Conservation (phyloP, 2,329 filamentous ascomycete genomes). For the Septoria petroselini region DNA sequence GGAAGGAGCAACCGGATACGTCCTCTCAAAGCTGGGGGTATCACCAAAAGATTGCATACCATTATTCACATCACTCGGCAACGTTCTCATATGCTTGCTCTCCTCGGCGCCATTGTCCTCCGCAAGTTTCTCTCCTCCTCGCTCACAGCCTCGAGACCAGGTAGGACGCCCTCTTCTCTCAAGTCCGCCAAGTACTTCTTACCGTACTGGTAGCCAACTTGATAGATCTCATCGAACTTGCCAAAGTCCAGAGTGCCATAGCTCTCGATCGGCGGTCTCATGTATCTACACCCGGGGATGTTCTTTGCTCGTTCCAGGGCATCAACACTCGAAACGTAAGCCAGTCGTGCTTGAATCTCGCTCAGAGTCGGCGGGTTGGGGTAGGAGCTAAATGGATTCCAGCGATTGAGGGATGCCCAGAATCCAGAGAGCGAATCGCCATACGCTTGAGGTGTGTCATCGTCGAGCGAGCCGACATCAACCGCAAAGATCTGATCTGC, state of each 20-base stretch:
- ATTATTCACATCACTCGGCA: not conserved
- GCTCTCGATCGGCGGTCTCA: constrained; percentile 88
- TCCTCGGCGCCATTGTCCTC: constrained; percentile 52
- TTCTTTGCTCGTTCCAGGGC: constrained; percentile 90
- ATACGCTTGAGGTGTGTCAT: constrained; percentile 85
- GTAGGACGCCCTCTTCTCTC: constrained; percentile 73
- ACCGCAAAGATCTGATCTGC: constrained; percentile 93
- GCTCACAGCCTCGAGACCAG: constrained; percentile 49
- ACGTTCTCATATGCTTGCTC: constrained; percentile 45
- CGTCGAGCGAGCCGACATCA: constrained; percentile 89
- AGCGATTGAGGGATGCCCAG: constrained; percentile 92
- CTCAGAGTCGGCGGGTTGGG: constrained; percentile 92
- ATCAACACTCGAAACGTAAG: constrained; percentile 92
- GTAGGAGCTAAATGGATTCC: constrained; percentile 88
- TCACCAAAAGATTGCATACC: not conserved
- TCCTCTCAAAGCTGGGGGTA: constrained; percentile 7
- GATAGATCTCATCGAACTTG: constrained; percentile 96
- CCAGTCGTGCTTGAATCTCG: constrained; percentile 91
- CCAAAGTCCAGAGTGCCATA: constrained; percentile 95
- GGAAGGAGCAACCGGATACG: no score
- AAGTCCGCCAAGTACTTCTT: constrained; percentile 74
- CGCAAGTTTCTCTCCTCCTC: constrained; percentile 52
- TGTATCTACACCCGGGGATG: constrained; percentile 87
- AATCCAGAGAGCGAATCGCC: constrained; percentile 92
- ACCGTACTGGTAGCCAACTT: constrained; percentile 82